Evolutionary conservation across 2,329 filamentous ascomycete species (phyloP).

Genomic region (Hymenoscyphus scutula): DNA sequence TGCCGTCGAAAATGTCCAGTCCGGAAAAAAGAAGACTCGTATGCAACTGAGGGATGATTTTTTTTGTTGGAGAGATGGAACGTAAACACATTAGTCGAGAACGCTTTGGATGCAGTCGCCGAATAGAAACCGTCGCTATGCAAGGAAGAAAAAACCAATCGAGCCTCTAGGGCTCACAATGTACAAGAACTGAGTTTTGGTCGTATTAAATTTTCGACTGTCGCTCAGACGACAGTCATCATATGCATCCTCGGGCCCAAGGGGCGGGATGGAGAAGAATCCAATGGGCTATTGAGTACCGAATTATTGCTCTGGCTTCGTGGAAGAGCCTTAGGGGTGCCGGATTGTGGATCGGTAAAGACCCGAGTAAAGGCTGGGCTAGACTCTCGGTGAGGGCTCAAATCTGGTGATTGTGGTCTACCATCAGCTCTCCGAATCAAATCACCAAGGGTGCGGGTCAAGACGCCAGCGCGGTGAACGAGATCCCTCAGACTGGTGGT

Average conservation of each 20-base stretch:
- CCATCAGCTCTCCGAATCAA: constrained; percentile 57
- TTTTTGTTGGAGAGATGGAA: constrained; percentile 19
- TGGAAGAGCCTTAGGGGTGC: constrained; percentile 49
- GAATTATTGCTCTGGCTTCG: constrained; percentile 56
- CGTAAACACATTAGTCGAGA: constrained; percentile 23
- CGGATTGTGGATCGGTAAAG: constrained; percentile 60
- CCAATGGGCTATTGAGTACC: constrained; percentile 49
- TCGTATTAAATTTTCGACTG: constrained; percentile 14
- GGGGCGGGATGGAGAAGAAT: constrained; percentile 51
- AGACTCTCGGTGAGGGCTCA: constrained; percentile 50
- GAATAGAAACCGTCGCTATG: constrained; percentile 41
- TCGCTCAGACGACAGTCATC: constrained; percentile 55
- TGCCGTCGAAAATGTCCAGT: background rate
- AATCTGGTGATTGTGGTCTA: constrained; percentile 54
- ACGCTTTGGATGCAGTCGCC: constrained; percentile 25
- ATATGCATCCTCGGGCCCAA: constrained; percentile 57
- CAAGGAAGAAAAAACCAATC: constrained; percentile 37
- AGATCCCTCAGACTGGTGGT: constrained; percentile 67
- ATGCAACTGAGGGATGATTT: background rate
- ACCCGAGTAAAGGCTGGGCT: constrained; percentile 67
- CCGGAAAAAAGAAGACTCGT: background rate
- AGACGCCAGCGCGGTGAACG: constrained; percentile 59
- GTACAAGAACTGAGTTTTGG: constrained; percentile 29
- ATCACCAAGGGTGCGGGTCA: constrained; percentile 59
- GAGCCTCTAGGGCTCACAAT: constrained; percentile 22